Percentiles rank a stretch among this genome's conserved stretches.
Evolutionary conservation across 805 yeast species (phyloP).

Genomic region (Kodamaea restingae): DNA sequence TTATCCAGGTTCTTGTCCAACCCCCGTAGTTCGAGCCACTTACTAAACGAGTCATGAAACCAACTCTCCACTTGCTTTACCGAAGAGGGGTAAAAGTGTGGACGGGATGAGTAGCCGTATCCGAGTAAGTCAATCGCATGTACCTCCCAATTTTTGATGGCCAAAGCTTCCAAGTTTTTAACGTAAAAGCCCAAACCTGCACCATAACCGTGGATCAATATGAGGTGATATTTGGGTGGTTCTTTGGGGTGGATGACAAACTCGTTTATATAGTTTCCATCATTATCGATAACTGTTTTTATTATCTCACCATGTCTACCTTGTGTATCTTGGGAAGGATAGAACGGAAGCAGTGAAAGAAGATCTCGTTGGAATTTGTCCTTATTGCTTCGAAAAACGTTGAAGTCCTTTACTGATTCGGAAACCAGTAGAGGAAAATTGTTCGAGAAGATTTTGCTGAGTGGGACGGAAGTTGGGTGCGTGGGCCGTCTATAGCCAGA

Average conservation of each 20-base stretch:
- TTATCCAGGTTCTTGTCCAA: conserved; percentile 32
- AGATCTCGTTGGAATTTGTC: conserved; percentile 46
- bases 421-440: conserved; percentile 54
- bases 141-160: conserved; percentile 54
- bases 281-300: conserved; percentile 27
- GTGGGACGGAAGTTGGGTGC: conserved; percentile 66
- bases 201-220: conserved; percentile 45
- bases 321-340: conserved; percentile 27
- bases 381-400: conserved; percentile 28
- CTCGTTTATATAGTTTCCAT: conserved; percentile 36
- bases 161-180: conserved; percentile 31
- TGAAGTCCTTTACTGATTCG: conserved; percentile 54
- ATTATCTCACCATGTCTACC: conserved; percentile 32
- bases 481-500: conserved; percentile 47
- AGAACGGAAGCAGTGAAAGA: conserved; percentile 44
- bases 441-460: conserved; percentile 47
- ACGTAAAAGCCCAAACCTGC: conserved; percentile 43
- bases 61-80: conserved; percentile 48
- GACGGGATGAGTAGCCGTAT: conserved; percentile 85
- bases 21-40: conserved; percentile 55
- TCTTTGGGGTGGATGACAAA: conserved; percentile 36
- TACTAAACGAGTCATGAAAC: conserved; percentile 60
- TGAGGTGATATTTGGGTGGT: conserved; percentile 30
- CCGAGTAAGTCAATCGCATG: conserved; percentile 89
- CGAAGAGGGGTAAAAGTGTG: conserved; percentile 45